Percentiles rank a stretch among this genome's conserved stretches.
Evolutionary conservation across 805 yeast genomes (phyloP).

Genomic region (Kuraishia molischiana): DNA sequence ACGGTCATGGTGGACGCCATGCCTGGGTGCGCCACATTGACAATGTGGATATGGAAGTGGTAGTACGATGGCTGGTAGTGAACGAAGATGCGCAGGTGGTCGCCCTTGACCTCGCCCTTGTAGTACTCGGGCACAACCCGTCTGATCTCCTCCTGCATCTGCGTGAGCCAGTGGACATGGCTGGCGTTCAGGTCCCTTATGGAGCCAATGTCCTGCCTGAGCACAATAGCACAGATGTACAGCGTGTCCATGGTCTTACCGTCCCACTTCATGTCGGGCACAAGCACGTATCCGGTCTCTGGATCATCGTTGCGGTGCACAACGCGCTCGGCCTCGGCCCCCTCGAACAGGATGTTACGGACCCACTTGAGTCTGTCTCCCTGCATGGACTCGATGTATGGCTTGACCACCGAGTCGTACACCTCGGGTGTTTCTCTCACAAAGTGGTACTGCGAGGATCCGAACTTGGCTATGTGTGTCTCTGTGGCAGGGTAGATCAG

Average conservation of each 20-base stretch:
- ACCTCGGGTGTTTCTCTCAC: constrained; percentile 75
- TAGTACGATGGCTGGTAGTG: constrained; percentile 97
- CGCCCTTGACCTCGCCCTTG: constrained; percentile 29
- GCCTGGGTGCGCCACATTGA: constrained; percentile 61
- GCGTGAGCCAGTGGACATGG: constrained; percentile 51
- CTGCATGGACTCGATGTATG: constrained; percentile 67
- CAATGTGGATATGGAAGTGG: constrained; percentile 90
- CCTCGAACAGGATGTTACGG: constrained; percentile 66
- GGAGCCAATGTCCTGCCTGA: constrained; percentile 57
- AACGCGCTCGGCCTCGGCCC: constrained; percentile 80
- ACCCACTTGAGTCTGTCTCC: constrained; percentile 88
- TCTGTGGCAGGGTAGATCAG: constrained; percentile 85
- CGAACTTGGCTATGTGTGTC: constrained; percentile 70
- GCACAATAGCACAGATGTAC: constrained; percentile 71
- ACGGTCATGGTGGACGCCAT: constrained; percentile 55
- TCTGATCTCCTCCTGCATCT: constrained; percentile 34
- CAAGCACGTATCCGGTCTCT: constrained; percentile 52
- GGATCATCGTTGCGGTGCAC: constrained; percentile 51
- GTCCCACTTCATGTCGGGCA: constrained; percentile 98
- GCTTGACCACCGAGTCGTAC: constrained; percentile 52
- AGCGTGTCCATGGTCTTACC: constrained; percentile 56
- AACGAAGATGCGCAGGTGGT: constrained; percentile 65
- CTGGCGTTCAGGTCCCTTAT: constrained; percentile 58
- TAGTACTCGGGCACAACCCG: constrained; percentile 37
- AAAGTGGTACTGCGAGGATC: constrained; percentile 48